Conservation (phyloP, 2,329 filamentous ascomycete genomes). For the Cylindrodendrum hubeiense region DNA sequence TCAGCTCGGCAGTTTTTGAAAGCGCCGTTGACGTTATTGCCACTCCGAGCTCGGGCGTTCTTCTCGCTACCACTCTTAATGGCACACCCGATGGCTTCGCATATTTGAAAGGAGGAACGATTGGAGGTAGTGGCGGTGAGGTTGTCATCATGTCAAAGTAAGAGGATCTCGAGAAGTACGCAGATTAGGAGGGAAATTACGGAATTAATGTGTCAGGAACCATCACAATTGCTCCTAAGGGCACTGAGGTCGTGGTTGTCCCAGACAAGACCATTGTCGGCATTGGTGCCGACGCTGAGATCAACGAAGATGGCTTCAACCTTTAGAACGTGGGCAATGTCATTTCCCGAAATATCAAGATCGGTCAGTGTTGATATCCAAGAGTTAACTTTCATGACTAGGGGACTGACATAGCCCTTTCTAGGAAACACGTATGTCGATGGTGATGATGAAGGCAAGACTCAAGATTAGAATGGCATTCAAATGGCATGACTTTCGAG, state of each 20-base stretch:
- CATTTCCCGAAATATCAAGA: conserved; percentile 42
- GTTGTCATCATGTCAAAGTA: conserved; percentile 36
- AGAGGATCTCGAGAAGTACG: conserved; percentile 40
- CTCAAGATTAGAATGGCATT: conserved; percentile 41
- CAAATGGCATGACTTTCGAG: conserved; percentile 29
- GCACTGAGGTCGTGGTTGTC: conserved; percentile 38
- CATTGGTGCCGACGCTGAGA: conserved; percentile 38
- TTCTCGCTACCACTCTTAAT: not conserved
- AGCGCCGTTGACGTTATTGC: not conserved
- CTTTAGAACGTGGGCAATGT: conserved; percentile 37
- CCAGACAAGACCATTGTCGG: conserved; percentile 43
- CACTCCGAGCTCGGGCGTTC: not conserved
- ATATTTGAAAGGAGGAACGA: conserved; percentile 42
- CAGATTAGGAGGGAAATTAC: conserved; percentile 33
- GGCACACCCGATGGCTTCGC: conserved; percentile 38
- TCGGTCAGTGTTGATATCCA: conserved; percentile 19
- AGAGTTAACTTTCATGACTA: not conserved
- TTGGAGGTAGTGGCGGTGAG: conserved; percentile 37
- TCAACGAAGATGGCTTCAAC: conserved; percentile 38
- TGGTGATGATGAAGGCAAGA: conserved; percentile 39
- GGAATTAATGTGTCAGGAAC: conserved; percentile 41
- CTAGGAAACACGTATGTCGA: conserved; percentile 31
- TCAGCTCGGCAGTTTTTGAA: not conserved
- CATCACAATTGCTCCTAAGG: conserved; percentile 38
- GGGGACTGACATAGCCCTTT: not conserved